Percentiles rank a stretch among this genome's conserved stretches.
Conservation (phyloP, 345 rosid genomes). For the Salix suchowensis region DNA sequence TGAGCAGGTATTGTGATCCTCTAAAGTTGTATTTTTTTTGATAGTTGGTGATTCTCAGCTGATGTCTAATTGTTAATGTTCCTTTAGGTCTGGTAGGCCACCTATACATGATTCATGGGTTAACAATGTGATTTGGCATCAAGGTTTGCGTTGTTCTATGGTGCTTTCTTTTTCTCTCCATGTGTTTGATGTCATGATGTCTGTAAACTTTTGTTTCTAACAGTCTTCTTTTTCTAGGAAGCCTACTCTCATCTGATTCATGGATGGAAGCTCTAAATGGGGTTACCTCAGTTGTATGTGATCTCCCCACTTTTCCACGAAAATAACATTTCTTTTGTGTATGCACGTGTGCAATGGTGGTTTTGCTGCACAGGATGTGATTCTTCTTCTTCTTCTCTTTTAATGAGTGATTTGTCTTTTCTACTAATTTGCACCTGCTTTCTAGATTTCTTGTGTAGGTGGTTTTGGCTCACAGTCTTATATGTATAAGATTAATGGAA, state of each 20-base stretch:
- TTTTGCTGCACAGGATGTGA: background rate
- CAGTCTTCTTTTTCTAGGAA: constrained; percentile 40
- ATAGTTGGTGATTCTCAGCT: background rate
- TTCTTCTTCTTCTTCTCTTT: constrained; percentile 6
- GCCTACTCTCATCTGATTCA: constrained; percentile 74
- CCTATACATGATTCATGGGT: constrained; percentile 78
- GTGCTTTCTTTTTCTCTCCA: background rate
- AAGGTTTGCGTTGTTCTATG: constrained; percentile 47
- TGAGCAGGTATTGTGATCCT: constrained; percentile 69
- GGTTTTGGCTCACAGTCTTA: constrained; percentile 92
- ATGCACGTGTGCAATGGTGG: background rate
- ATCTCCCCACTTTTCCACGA: background rate
- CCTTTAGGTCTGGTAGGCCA: constrained; percentile 72
- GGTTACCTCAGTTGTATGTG: constrained; percentile 79
- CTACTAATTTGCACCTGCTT: constrained; percentile 15
- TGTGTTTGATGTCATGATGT: background rate
- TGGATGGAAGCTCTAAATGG: constrained; percentile 80
- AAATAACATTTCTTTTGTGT: background rate
- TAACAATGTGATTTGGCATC: constrained; percentile 65
- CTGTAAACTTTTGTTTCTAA: constrained; percentile 2
- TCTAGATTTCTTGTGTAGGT: constrained; percentile 89
- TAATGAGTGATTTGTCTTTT: background rate
- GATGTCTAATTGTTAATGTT: background rate
- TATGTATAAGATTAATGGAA: constrained; percentile 95
- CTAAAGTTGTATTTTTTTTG: background rate